Evolutionary conservation across 129 eudicot genomes (phyloP).

Genomic region (Lonicera japonica): DNA sequence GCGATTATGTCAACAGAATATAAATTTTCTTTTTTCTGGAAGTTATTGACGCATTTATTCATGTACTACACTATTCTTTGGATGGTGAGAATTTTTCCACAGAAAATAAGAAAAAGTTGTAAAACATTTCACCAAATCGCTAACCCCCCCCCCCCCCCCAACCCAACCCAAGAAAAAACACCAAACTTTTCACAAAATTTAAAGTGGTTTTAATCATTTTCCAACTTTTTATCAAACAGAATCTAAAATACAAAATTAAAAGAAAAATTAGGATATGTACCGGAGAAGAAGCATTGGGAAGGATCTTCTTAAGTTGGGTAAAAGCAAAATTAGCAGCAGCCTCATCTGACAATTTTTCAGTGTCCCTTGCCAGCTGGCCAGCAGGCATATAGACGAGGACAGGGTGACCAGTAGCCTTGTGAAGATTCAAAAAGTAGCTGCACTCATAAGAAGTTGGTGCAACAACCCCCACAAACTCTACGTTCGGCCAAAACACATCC

Average conservation of each 20-base stretch:
- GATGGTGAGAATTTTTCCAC: no score
- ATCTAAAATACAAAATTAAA: background rate
- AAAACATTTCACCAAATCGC: no score
- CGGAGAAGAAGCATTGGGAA: slow-evolving; percentile 84
- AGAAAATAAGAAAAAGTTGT: no score
- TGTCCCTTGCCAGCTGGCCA: slow-evolving; percentile 81
- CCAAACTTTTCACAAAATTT: no score
- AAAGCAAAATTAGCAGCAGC: slow-evolving; percentile 86
- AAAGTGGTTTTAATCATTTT: no score
- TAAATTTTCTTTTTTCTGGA: no score
- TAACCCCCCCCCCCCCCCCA: no score
- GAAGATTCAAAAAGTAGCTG: slow-evolving; percentile 92
- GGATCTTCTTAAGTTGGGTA: slow-evolving; percentile 60
- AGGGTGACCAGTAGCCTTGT: slow-evolving; percentile 90
- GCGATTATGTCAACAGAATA: no score
- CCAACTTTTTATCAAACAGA: background rate
- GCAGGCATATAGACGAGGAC: slow-evolving; percentile 99
- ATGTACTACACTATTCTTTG: no score
- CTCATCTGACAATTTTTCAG: slow-evolving; percentile 85
- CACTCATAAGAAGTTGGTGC: slow-evolving; percentile 75
- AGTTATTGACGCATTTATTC: no score
- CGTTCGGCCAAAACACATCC: slow-evolving; percentile 93
- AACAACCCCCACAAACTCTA: slow-evolving; percentile 97
- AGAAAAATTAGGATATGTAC: slow-evolving; percentile 30
- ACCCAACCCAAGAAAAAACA: no score